Evolutionary conservation across 1,284 basidiomycete species (phyloP), one percentile per base, ranked within the genome.

Genomic region (Agroathelia rolfsii): DNA sequence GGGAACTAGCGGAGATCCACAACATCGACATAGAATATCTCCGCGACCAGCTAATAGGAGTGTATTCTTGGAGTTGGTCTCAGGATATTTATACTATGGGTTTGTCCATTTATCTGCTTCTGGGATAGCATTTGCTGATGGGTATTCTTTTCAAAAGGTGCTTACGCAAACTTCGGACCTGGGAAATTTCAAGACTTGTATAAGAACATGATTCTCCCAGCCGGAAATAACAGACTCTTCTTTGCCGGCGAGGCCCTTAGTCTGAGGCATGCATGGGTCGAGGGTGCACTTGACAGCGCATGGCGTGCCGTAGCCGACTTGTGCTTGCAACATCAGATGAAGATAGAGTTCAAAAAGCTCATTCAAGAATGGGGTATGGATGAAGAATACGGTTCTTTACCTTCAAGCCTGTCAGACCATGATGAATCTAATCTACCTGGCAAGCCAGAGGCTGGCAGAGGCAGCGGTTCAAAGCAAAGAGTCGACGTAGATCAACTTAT

Each of bases 1-100:
- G 29, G 9, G 34, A 46, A 30, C 34, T 46, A n/a, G 20, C 42
- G 8, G 30, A 11, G 4, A 25, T 46, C 12, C 44, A 46, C 24
- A 24, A 27, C 13, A 30, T 42, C n/a, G 17, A 6, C 38, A 18
- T 14, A 14, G 35, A 43, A 11, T 43, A 42, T 6, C 33, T 52
- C 15, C n/a, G 19, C 5, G 14, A 22, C 17, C 33, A 34, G 22
- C 24, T 36, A 16, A 17, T 26, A 7, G 50, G 48, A 20, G 33
- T 37, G 29, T 41, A 43, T 30, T 41, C 48, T 4, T 47, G 37
- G 24, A 46, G 44, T 35, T 56, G 51, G 50, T 40, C 40, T 23
- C 34, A 42, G 13, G 39, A 52, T 25, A 42, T 35, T 1, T 40
- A 44, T 28, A 38, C 46, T 9, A 40, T 48, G 36, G 48, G 49